Base-by-base conservation (phyloP, 352 stramenopile species). In the Phytophthora kernoviae region DNA sequence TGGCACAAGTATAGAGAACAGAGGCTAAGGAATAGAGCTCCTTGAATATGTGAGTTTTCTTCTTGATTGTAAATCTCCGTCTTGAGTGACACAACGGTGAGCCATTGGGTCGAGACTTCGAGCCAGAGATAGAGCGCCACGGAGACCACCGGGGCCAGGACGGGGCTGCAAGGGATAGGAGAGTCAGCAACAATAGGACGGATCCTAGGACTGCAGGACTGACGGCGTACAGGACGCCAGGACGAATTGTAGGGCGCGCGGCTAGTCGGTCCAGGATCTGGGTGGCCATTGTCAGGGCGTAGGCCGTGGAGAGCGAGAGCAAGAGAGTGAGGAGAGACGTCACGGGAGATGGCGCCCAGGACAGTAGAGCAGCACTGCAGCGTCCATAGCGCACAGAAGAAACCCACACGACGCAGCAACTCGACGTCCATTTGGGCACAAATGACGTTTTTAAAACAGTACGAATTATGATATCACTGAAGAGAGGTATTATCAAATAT, bases 341-440 rank as follows among this genome's bases (percentile, higher is more conserved):
- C 86, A 10, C 86, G 73, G 24, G 86, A 91, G 54, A 95, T 90
- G 57, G 76, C 84, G 42, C 84, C 83, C 9, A 95, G 65, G 36
- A 91, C 84, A 1, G 71, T 70, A 2, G 86, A 77, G 57, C 86
- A 93, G 75, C 83, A 93, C 54, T 95, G 84, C 5, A 91, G 45
- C 51, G 86, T 81, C 71, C 91, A 95, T 9, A 95, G 71, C 45
- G 75, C 77, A 62, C 80, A 87, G 77, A 92, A 93, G 83, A 93
- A 93, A 30, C 65, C 73, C 50, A 95, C 86, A 58, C 86, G 86
- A 21, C 44, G 64, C 43, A 87, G 56, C 64, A 87, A 27, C 37
- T 65, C 48, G 22, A 50, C 3, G 11, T 66, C 54, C 65, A 70
- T 70, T 6, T 12, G 9, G 34, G 37, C n/a, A 14, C 24, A 14